Conservation (phyloP, 139 green algal species). For the Nannochloris sp. region DNA sequence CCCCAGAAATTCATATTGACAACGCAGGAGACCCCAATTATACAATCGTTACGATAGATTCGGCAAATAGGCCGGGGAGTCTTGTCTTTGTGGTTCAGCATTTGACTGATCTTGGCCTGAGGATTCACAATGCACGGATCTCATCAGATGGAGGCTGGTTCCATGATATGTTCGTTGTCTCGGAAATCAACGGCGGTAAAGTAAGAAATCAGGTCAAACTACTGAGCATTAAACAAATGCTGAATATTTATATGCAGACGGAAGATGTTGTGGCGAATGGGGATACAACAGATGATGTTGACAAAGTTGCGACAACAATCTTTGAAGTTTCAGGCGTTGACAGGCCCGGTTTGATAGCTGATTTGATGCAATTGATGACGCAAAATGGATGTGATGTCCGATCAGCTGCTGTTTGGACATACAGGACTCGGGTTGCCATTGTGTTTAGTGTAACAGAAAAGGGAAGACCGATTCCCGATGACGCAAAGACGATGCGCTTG, state of each 20-base stretch:
- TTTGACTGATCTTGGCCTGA: constrained; percentile 84
- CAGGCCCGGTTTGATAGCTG: constrained; percentile 66
- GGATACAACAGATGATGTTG: constrained; percentile 32
- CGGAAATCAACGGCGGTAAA: constrained; percentile 60
- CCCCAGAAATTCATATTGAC: constrained; percentile 72
- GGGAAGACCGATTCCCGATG: constrained; percentile 45
- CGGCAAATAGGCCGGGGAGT: constrained; percentile 87
- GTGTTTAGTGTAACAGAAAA: constrained; percentile 72
- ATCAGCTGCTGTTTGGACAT: constrained; percentile 80
- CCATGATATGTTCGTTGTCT: constrained; percentile 88
- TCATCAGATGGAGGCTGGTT: constrained; percentile 93
- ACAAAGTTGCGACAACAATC: constrained; percentile 49
- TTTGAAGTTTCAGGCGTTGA: constrained; percentile 84
- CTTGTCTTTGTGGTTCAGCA: constrained; percentile 92
- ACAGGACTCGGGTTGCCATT: constrained; percentile 59
- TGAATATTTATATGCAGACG: constrained; percentile 47
- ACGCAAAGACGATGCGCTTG: constrained; percentile 48
- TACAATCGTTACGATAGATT: constrained; percentile 84
- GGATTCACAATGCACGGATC: constrained; percentile 72
- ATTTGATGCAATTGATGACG: constrained; percentile 72
- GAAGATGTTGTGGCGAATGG: constrained; percentile 39
- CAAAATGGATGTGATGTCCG: constrained; percentile 73
- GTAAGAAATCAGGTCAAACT: constrained; percentile 70
- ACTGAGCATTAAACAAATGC: constrained; percentile 60
- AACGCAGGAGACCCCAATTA: constrained; percentile 56